Percentiles rank a stretch among this genome's conserved stretches.
phyloP scores from a whole-genome alignment of 208 protist species.

The Eutreptiella sp. region DNA sequence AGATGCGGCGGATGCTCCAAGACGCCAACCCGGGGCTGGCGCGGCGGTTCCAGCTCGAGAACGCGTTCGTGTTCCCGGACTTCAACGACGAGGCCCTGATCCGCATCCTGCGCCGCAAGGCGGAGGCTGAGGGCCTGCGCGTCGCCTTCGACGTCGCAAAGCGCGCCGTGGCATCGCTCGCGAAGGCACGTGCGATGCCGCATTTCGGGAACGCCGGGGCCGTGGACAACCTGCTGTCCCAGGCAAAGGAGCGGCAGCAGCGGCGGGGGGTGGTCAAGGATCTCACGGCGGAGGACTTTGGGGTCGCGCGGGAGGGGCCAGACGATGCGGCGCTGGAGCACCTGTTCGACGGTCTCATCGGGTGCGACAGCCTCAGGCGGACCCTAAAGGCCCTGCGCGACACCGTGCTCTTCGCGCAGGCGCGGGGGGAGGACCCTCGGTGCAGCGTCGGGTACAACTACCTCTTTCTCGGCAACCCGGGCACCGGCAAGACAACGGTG shows the following conservation, averaged over 20 bases:
- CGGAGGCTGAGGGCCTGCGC: background rate
- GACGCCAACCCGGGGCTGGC: constrained; percentile 18
- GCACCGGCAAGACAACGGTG: constrained; percentile 35
- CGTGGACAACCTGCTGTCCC: constrained; percentile 31
- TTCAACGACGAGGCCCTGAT: constrained; percentile 26
- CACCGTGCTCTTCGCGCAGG: too few species aligned
- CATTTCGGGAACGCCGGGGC: constrained; percentile 24
- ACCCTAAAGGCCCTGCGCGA: too few species aligned
- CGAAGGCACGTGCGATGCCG: constrained; percentile 3
- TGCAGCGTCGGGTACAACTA: constrained; percentile 11
- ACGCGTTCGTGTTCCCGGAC: constrained; percentile 21
- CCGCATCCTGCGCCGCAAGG: background rate
- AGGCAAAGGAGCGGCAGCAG: too few species aligned
- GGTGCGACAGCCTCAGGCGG: too few species aligned
- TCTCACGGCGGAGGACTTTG: too few species aligned
- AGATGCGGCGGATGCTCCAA: constrained; percentile 13
- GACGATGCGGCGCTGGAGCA: too few species aligned
- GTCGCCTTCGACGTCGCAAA: constrained; percentile 9
- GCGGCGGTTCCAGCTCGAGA: constrained; percentile 14
- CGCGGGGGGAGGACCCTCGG: constrained; percentile 15
- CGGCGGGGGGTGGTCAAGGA: too few species aligned
- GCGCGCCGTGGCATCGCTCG: background rate
- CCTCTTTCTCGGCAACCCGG: constrained; percentile 21
- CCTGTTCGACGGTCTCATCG: too few species aligned
- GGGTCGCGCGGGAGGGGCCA: too few species aligned